These are phyloP conservation scores for Acmispon strigosus DNA, from an alignment of 306 rosid species.

Conservation along the genomic window DNA sequence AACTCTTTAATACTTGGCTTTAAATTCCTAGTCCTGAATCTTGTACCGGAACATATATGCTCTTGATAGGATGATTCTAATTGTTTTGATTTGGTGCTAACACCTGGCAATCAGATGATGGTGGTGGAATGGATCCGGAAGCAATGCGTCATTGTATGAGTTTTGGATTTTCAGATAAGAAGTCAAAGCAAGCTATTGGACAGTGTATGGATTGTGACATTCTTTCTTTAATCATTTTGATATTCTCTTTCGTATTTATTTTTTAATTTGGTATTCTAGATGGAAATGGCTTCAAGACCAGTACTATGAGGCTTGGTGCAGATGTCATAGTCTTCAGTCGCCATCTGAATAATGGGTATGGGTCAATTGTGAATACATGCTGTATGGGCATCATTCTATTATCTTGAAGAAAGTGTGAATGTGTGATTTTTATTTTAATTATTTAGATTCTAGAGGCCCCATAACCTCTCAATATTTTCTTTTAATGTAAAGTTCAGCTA, in stretches of 20 bases:
- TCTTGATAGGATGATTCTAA: background rate
- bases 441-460: background rate
- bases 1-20: slow-evolving; percentile 13
- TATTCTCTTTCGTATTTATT: slow-evolving; percentile 23
- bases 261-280: slow-evolving; percentile 53
- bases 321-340: slow-evolving; percentile 87
- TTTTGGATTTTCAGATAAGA: slow-evolving; percentile 90
- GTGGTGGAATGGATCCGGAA: slow-evolving; percentile 89
- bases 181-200: slow-evolving; percentile 68
- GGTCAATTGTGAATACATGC: slow-evolving; percentile 4
- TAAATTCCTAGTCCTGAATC: background rate
- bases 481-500: background rate
- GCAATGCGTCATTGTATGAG: slow-evolving; percentile 88
- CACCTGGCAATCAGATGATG: slow-evolving; percentile 56
- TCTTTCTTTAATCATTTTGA: slow-evolving; percentile 9
- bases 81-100: slow-evolving; percentile 16
- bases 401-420: background rate
- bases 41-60: background rate
- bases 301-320: slow-evolving; percentile 97
- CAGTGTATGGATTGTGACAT: slow-evolving; percentile 56
- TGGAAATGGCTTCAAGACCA: slow-evolving; percentile 99
- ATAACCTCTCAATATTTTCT: background rate
- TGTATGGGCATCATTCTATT: background rate
- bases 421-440: background rate
- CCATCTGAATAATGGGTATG: slow-evolving; percentile 53